These are phyloP conservation scores for Plasmodium fragile DNA, from an alignment of 169 alveolate genomes.

Conservation along the genomic window DNA sequence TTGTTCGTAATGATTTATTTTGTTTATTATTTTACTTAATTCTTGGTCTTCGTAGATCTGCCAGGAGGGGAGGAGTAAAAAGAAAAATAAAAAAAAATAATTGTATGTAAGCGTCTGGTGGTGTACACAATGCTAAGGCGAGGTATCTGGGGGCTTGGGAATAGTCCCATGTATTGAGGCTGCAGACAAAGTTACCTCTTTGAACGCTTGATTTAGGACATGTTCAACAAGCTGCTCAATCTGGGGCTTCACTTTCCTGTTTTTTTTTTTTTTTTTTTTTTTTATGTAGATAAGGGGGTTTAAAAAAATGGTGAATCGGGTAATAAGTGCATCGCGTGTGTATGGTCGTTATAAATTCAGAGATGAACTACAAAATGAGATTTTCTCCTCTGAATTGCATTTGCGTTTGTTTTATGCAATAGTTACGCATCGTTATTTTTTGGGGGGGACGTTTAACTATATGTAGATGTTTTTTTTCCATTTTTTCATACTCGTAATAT, in stretches of 20 bases:
- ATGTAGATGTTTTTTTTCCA: neutral
- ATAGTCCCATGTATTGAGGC: neutral
- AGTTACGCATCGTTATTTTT: neutral
- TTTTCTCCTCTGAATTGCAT: neutral
- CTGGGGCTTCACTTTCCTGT: slow-evolving; percentile 38
- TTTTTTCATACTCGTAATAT: slow-evolving; percentile 60
- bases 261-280: slow-evolving; percentile 22
- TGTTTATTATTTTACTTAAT: slow-evolving; percentile 7
- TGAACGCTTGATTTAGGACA: slow-evolving; percentile 44
- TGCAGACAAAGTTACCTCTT: slow-evolving; percentile 31
- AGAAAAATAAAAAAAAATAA: neutral
- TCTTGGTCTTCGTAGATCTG: slow-evolving; percentile 59
- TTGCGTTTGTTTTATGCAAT: neutral
- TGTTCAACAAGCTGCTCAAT: slow-evolving; percentile 48
- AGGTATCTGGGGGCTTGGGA: neutral
- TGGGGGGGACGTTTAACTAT: neutral
- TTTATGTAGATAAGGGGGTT: neutral
- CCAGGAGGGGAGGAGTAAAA: neutral
- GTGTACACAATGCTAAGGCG: neutral
- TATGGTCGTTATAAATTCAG: neutral
- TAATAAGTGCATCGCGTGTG: neutral
- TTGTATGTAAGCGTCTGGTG: neutral
- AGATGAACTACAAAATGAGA: neutral
- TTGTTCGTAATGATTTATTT: slow-evolving; percentile 50
- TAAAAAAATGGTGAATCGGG: neutral